Percentiles rank a stretch among this genome's conserved stretches.
Conservation (phyloP, 2,329 filamentous ascomycete genomes). For the Colletotrichum sp. region DNA sequence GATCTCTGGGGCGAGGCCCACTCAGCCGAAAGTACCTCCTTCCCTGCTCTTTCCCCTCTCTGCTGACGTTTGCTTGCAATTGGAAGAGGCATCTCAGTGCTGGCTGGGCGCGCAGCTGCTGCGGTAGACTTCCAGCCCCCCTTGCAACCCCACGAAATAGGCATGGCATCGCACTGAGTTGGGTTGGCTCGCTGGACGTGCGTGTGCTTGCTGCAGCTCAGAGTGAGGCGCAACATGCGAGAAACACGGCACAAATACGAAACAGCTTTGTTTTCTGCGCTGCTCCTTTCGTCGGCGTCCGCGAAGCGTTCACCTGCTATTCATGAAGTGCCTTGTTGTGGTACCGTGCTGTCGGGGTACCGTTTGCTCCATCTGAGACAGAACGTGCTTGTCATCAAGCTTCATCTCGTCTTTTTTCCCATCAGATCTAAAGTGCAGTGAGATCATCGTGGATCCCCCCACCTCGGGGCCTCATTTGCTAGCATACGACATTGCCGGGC, state of each 20-base stretch:
- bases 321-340: not conserved
- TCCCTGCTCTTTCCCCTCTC: slow-evolving; percentile 6
- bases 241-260: not conserved
- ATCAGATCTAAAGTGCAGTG: not conserved
- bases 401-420: not conserved
- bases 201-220: not conserved
- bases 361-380: not conserved
- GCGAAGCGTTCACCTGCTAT: not conserved
- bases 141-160: slow-evolving; percentile 17
- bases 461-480: not conserved
- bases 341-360: not conserved
- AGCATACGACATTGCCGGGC: not conserved
- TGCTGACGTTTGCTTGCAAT: slow-evolving; percentile 11
- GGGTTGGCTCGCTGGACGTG: not conserved
- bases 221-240: slow-evolving; percentile 6
- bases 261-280: not conserved
- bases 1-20: not conserved
- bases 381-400: not conserved
- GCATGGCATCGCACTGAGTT: not conserved
- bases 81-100: not conserved
- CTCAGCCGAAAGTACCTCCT: not conserved
- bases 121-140: not conserved
- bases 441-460: slow-evolving; percentile 5
- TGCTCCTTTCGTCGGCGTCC: not conserved
- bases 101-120: not conserved